Percentiles rank a stretch among this genome's conserved stretches.
These are phyloP conservation scores for Pilatotrama ljubarskyi DNA, from an alignment of 768 basidiomycete genomes.

Conservation along the genomic window DNA sequence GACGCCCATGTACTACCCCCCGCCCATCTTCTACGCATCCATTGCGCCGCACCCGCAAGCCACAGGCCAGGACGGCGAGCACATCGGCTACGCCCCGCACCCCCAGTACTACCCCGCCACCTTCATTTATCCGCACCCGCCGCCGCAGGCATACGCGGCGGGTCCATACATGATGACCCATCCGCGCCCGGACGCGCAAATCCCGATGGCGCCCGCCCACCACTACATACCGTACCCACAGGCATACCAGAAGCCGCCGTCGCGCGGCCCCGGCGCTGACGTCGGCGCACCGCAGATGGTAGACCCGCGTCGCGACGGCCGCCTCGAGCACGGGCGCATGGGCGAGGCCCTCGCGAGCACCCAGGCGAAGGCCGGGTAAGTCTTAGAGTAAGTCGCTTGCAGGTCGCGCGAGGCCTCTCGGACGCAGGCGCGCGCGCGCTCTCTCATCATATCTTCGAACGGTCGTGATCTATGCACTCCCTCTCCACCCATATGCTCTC, in stretches of 20 bases:
- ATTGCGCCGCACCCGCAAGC: conserved; percentile 39
- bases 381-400: not conserved
- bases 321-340: conserved; percentile 9
- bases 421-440: conserved; percentile 1
- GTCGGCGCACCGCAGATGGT: conserved; percentile 22
- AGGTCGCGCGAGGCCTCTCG: not conserved
- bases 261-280: conserved; percentile 29
- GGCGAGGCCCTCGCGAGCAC: conserved; percentile 2
- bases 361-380: conserved; percentile 6
- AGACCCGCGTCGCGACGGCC: conserved; percentile 17
- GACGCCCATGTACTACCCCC: conserved; percentile 52
- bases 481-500: not conserved
- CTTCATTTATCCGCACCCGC: conserved; percentile 45
- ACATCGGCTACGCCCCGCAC: conserved; percentile 39
- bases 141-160: conserved; percentile 33
- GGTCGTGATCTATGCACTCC: not conserved
- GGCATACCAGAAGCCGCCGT: conserved; percentile 41
- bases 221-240: conserved; percentile 43
- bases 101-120: conserved; percentile 49
- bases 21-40: conserved; percentile 43
- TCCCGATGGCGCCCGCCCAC: conserved; percentile 12
- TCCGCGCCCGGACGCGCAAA: conserved; percentile 21
- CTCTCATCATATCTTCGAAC: not conserved
- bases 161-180: conserved; percentile 49
- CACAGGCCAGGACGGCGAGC: conserved; percentile 45